Percentiles rank a stretch among this genome's conserved stretches.
Conservation (phyloP, 768 basidiomycete genomes). For the Cyclocybe aegerita region DNA sequence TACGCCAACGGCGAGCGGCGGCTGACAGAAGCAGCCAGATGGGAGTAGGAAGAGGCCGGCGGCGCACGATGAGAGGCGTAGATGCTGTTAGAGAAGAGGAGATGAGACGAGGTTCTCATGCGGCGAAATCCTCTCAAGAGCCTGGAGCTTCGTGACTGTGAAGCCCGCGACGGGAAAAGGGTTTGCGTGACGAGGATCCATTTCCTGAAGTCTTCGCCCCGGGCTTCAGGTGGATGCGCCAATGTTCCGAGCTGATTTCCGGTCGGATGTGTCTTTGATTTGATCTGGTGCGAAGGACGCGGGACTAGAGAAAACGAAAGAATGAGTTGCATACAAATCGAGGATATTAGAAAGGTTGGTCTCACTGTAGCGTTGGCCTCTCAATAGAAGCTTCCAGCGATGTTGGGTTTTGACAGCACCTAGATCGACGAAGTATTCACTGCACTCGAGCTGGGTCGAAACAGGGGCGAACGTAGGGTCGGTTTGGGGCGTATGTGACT, state of each 20-base stretch:
- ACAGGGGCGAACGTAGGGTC: too few species aligned
- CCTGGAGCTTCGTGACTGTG: too few species aligned
- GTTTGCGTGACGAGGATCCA: conserved; percentile 13
- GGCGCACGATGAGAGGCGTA: too few species aligned
- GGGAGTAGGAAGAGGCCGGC: too few species aligned
- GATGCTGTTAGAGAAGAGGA: too few species aligned
- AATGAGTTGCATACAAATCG: neutral
- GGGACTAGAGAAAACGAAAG: neutral
- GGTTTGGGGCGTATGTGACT: too few species aligned
- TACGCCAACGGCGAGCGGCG: too few species aligned
- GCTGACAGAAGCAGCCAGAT: too few species aligned
- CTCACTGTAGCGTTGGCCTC: conserved; percentile 8
- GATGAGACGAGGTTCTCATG: too few species aligned
- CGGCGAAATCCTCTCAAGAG: too few species aligned
- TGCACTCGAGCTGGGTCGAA: too few species aligned
- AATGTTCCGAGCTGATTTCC: conserved; percentile 6
- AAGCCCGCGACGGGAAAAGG: conserved; percentile 3
- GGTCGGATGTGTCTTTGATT: neutral
- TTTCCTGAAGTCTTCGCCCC: conserved; percentile 11
- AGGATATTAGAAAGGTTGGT: neutral
- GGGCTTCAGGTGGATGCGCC: conserved; percentile 7
- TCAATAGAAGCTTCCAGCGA: conserved; percentile 3
- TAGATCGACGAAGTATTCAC: conserved; percentile 4
- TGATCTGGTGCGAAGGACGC: neutral
- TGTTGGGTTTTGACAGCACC: neutral